Base-by-base conservation (phyloP, 352 stramenopile genomes). In the Pythium scleroteichum region DNA sequence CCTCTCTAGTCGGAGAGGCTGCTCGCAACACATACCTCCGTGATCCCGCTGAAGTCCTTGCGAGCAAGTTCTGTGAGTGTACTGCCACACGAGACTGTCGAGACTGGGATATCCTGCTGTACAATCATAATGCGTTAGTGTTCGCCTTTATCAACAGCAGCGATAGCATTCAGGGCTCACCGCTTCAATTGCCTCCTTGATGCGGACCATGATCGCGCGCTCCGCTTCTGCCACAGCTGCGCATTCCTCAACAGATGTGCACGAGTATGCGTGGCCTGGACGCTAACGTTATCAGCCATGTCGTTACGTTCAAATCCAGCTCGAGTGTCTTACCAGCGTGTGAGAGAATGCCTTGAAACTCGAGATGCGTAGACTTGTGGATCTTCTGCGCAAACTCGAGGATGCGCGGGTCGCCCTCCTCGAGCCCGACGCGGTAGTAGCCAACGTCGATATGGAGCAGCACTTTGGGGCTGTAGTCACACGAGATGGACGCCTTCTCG, bases 381-480 rank as follows among this genome's bases (percentile, higher is more conserved):
- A 92, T 84, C 27, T 76, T 68, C 50, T 73, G 53, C 7, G 78
- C 79, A 38, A 90, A 71, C 56, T 75, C 62, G 6, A 82, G 64
- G 35, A 92, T 66, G 10, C 64, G 67, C 12, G 76, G 71, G 26
- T 90, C 78, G 27, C 69, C 52, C 45, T 87, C 72, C 42, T 90
- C 82, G 19, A 92, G 58, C 2, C 79, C 82, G 24, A 90, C 82
- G 22, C 82, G 82, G 62, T 92, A 79, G 48, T 92, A 92, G 29
- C 82, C 82, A 0, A 89, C 78, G 40, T 89, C 82, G 22, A 92
- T 79, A 42, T 92, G 80, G 41, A 92, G 62, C 53, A 92, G 69
- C 38, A 89, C 66, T n/a, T 76, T 76, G 20, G 85, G 54, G 3
- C 35, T 59, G 58, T 71, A 79, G 42, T 78, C 71, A 57, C 64